A percentile compares a stretch with the other conserved stretches of the same genome.
Evolutionary conservation across 2,329 filamentous ascomycete genomes (phyloP).

Genomic region (Purpureocillium takamizusanense): DNA sequence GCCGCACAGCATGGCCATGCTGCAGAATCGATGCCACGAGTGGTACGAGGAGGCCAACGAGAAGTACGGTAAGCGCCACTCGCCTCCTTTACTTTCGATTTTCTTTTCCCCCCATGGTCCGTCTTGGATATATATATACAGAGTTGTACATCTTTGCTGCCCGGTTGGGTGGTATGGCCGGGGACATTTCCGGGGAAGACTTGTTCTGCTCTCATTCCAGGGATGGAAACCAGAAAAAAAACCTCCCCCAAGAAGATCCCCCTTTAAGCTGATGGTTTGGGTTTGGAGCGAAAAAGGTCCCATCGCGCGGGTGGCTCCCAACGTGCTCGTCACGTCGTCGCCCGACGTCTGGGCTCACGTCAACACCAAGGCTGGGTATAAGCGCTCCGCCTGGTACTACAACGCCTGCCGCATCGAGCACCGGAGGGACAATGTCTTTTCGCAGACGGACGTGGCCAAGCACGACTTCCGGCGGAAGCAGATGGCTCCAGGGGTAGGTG

Average conservation of each 20-base stretch:
- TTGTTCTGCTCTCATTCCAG: no score
- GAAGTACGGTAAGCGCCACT: conserved; percentile 13
- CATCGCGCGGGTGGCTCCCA: conserved; percentile 30
- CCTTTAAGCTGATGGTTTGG: no score
- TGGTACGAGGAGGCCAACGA: conserved; percentile 16
- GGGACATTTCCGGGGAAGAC: no score
- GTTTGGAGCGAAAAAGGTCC: conserved; percentile 2
- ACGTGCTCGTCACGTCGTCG: conserved; percentile 37
- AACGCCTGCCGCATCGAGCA: conserved; percentile 38
- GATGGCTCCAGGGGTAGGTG: conserved; percentile 41
- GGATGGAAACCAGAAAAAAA: no score
- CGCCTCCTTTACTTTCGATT: not conserved
- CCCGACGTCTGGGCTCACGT: conserved; percentile 35
- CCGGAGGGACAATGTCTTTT: conserved; percentile 43
- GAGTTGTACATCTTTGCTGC: no score
- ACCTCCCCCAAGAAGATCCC: no score
- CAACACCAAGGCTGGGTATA: conserved; percentile 31
- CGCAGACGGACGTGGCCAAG: conserved; percentile 35
- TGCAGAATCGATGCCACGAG: conserved; percentile 11
- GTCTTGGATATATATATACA: no score
- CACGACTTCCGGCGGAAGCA: conserved; percentile 37
- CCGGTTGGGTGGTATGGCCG: no score
- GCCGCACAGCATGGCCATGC: conserved; percentile 15
- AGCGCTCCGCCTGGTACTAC: conserved; percentile 32
- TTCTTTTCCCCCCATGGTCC: no score